Evolutionary conservation across 495 filamentous ascomycete genomes (phyloP), one percentile per base, ranked within the genome.

Genomic region (Pseudomonodictys pantanalensis): DNA sequence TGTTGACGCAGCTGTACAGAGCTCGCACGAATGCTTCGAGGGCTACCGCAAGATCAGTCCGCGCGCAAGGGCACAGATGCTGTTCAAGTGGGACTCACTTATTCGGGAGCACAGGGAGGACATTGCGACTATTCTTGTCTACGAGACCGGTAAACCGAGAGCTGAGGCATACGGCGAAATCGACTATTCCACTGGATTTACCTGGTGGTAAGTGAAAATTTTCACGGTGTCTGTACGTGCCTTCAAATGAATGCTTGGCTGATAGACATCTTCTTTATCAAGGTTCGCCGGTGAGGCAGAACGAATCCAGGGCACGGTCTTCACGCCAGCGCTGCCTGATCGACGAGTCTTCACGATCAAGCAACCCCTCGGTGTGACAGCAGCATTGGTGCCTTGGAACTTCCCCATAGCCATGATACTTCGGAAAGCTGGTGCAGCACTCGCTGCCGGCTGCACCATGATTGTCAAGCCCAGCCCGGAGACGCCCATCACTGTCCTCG

Each of bases 301-400:
- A 75, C 76, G 87, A 18, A 78, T 89, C 11, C 80, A 83, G 4
- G 86, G 87, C 24, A 78, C 78, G 0, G 76, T 86, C 0, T 78
- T 79, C 22, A 72, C 75, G 3, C 76, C 86, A 8, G 69, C 83
- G 0, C 72, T 78, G 0, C 81, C 85, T 0, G 80, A 81, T 24
- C 75, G 86, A n/a, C 76, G 87, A 3, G 72, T 86, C 30, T 81
- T 90, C 52, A 88, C 84, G 0, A 75, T 89, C 56, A 88, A 88
- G 73, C 86, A 89, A 71, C 82, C 83, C 0, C 78, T 86, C 61
- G 84, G 84, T 18, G 83, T 86, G 6, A 77, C 81, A 1, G 84
- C 78, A n/a, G 83, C 82, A 0, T 68, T 87, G 17, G 83, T 86
- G 3, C 84, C 84, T 0, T 87, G 84, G 84, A 86, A 87, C 60